Base-by-base conservation (phyloP, 345 rosid genomes). In the Brassica carinata region DNA sequence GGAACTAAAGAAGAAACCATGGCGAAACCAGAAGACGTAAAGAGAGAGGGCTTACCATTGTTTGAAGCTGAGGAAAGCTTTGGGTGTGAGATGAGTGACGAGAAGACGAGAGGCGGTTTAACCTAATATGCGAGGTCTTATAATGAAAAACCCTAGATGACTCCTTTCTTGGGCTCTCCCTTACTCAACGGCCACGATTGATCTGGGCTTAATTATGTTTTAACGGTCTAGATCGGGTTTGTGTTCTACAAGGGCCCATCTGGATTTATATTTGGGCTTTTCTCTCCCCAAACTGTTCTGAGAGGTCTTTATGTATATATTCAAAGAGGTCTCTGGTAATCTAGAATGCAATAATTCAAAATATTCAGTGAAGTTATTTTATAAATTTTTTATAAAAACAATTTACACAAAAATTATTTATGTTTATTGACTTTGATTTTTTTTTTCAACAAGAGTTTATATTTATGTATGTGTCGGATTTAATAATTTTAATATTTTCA, bases 91-190 rank as follows among this genome's bases (percentile, higher is more conserved):
- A 45, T 67, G 69, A 61, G 83, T 74, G 78, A 67, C 40, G 67
- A 71, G 81, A 71, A 76, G 78, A 11, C 72, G 10, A 68, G 81
- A 57, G 81, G 80, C 69, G 70, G 62, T 33, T 17, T 43, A 30
- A 76, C 81, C 77, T 64, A 78, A 65, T 23, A 26, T 72, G 40
- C 67, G 33, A 14, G 15, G 38, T 10, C 77, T 82, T 67, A 36
- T 57, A 55, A 40, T 27, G n/a, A 70, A 81, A 63, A 86, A 85
- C 85, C 88, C 87, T 84, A 86, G 67, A 38, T 1, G 7, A 34
- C 33, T 36, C 43, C 77, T 55, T 55, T 68, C 5, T 67, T 72
- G 61, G 64, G 64, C 70, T 51, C 18, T 68, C 4, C 19, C 45
- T 74, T 15, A 4, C 7, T 74, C 74, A 36, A 86, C 78, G 85